Percentiles rank a stretch among this genome's conserved stretches.
Evolutionary conservation across 306 rosid genomes (phyloP).

Genomic region (Dryas alaskensis): DNA sequence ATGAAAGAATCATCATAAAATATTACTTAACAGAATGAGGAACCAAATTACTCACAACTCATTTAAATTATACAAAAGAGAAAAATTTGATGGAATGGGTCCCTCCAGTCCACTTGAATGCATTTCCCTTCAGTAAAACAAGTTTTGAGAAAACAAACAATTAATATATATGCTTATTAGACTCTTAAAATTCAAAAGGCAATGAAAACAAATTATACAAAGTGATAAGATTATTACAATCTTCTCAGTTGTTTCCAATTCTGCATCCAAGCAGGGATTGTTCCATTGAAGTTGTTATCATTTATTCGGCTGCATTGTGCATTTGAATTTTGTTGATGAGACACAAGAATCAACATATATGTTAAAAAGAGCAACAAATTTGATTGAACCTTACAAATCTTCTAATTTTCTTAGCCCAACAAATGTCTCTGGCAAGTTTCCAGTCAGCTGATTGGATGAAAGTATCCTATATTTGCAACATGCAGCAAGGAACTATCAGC

Average conservation of each 20-base stretch:
- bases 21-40: neutral
- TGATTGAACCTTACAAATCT: constrained; percentile 20
- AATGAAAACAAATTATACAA: neutral
- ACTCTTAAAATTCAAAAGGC: neutral
- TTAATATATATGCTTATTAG: neutral
- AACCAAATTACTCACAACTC: constrained; percentile 21
- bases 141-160: neutral
- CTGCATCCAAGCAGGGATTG: constrained; percentile 17
- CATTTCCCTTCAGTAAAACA: constrained; percentile 20
- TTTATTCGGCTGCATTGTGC: constrained; percentile 19
- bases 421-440: constrained; percentile 23
- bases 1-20: neutral
- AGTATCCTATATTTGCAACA: constrained; percentile 18
- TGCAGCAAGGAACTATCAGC: neutral
- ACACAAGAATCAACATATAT: neutral
- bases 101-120: constrained; percentile 29
- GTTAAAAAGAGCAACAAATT: neutral
- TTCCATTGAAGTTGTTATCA: constrained; percentile 24
- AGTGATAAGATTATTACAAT: constrained; percentile 8
- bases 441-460: constrained; percentile 26
- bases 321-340: neutral
- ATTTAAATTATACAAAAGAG: neutral
- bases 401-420: constrained; percentile 7
- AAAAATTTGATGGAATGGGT: constrained; percentile 18
- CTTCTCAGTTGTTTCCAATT: constrained; percentile 16